These are phyloP conservation scores for Cordyceps pruinosa DNA, from an alignment of 2,329 filamentous ascomycete species.

Conservation along the genomic window DNA sequence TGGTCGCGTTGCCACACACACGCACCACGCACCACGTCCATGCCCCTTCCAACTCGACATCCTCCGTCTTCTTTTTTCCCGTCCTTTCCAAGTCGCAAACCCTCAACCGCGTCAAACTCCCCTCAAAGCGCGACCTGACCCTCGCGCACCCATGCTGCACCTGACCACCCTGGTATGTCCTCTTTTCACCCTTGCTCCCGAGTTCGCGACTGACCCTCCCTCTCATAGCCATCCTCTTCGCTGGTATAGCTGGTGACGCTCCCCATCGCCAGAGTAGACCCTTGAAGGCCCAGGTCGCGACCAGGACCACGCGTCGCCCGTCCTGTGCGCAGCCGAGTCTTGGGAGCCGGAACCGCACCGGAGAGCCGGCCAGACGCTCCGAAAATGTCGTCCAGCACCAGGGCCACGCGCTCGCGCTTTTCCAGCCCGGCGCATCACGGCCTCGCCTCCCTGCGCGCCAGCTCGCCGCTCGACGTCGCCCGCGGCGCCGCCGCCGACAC, in stretches of 20 bases:
- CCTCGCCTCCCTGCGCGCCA: slow-evolving; percentile 15
- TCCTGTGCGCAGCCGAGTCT: not conserved
- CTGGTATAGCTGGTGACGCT: slow-evolving; percentile 3
- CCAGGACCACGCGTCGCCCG: not conserved
- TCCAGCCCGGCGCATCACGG: slow-evolving; percentile 42
- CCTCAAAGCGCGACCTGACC: slow-evolving; percentile 3
- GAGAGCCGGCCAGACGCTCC: slow-evolving; percentile 13
- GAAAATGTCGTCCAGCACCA: slow-evolving; percentile 38
- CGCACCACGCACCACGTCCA: too few relatives aligned
- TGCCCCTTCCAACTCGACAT: slow-evolving; percentile 8
- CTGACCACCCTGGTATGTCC: not conserved
- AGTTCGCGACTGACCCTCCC: not conserved
- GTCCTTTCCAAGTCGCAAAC: not conserved
- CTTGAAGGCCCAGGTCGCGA: not conserved
- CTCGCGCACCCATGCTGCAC: not conserved
- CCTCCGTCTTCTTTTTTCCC: not conserved
- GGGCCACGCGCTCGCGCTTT: slow-evolving; percentile 49
- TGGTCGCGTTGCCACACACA: slow-evolving; percentile 4
- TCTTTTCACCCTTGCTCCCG: not conserved
- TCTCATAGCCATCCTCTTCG: not conserved
- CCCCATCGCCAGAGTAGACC: not conserved
- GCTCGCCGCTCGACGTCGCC: slow-evolving; percentile 31
- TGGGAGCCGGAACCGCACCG: slow-evolving; percentile 8
- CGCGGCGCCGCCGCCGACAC: slow-evolving; percentile 29
- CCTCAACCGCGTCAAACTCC: slow-evolving; percentile 8